These are phyloP conservation scores for Trypanosomatidae sp. DNA, from an alignment of 208 protist species.

Conservation along the genomic window DNA sequence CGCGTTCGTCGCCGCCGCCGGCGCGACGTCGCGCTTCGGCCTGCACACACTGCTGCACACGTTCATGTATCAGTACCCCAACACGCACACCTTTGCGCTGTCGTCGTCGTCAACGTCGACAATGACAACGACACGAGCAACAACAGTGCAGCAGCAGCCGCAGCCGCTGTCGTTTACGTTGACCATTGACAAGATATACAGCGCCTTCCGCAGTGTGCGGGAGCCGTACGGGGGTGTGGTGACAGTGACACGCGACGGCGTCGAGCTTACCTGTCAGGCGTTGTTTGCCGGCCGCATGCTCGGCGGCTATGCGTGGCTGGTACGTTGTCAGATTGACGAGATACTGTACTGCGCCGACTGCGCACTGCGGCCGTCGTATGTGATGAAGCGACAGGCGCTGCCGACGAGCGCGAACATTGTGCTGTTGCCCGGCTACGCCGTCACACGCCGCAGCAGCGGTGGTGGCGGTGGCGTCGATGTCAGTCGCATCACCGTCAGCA, in stretches of 20 bases:
- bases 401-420: constrained; percentile 63
- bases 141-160: not conserved
- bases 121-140: too few relatives aligned
- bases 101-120: too few relatives aligned
- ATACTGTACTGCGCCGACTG: constrained; percentile 85
- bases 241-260: constrained; percentile 27
- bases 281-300: constrained; percentile 65
- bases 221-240: constrained; percentile 74
- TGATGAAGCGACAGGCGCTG: constrained; percentile 48
- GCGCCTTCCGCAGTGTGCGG: constrained; percentile 58
- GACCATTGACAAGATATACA: constrained; percentile 74
- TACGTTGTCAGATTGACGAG: constrained; percentile 84
- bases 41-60: constrained; percentile 62
- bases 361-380: constrained; percentile 60
- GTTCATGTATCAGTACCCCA: constrained; percentile 72
- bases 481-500: too few relatives aligned
- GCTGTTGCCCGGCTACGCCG: constrained; percentile 41
- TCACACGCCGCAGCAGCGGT: constrained; percentile 6
- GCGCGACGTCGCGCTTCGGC: constrained; percentile 62
- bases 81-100: constrained; percentile 23
- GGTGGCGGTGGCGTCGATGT: not conserved
- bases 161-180: constrained; percentile 26
- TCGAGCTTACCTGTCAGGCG: constrained; percentile 46
- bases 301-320: constrained; percentile 59
- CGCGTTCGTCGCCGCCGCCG: constrained; percentile 42